Percentiles rank a stretch among this genome's conserved stretches.
Conservation (phyloP, 2,329 filamentous ascomycete genomes). For the Ophiosphaerella herpotricha region DNA sequence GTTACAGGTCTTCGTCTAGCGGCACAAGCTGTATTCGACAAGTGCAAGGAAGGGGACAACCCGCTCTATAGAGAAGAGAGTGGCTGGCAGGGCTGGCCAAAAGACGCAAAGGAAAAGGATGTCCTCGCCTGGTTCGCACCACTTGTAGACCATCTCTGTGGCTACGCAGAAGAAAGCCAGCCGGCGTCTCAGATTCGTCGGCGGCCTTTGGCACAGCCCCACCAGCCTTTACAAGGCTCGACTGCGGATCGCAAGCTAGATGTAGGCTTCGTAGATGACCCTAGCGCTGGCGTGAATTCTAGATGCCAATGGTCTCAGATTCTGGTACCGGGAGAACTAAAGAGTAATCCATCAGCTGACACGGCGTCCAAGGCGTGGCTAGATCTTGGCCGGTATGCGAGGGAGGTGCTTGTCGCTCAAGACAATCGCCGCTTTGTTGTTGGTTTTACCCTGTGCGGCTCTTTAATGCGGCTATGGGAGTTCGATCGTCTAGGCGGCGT, state of each 20-base stretch:
- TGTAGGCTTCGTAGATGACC: conserved; percentile 28
- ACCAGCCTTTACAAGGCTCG: conserved; percentile 27
- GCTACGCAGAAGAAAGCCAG: too few species aligned
- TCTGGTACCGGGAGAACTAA: conserved; percentile 53
- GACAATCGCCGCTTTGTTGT: conserved; percentile 47
- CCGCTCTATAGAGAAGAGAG: conserved; percentile 24
- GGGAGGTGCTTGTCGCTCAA: conserved; percentile 48
- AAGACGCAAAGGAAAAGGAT: conserved; percentile 16
- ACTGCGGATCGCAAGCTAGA: conserved; percentile 29
- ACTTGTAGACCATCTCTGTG: background rate
- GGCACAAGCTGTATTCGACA: conserved; percentile 6
- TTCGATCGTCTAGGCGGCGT: conserved; percentile 55
- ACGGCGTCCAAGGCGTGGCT: conserved; percentile 35
- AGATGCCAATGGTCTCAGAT: conserved; percentile 49
- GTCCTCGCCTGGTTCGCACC: conserved; percentile 26
- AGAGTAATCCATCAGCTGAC: conserved; percentile 52
- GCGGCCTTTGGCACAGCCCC: conserved; percentile 20
- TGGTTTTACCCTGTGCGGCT: conserved; percentile 55
- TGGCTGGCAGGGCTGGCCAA: conserved; percentile 25
- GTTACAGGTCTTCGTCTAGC: conserved; percentile 13
- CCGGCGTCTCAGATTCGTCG: conserved; percentile 4
- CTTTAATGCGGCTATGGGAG: conserved; percentile 12
- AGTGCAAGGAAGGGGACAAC: conserved; percentile 18
- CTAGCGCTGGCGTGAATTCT: conserved; percentile 17
- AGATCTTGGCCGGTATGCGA: conserved; percentile 52